These are phyloP conservation scores for Graphilbum fragrans DNA, from an alignment of 2,329 filamentous ascomycete species.

Conservation along the genomic window DNA sequence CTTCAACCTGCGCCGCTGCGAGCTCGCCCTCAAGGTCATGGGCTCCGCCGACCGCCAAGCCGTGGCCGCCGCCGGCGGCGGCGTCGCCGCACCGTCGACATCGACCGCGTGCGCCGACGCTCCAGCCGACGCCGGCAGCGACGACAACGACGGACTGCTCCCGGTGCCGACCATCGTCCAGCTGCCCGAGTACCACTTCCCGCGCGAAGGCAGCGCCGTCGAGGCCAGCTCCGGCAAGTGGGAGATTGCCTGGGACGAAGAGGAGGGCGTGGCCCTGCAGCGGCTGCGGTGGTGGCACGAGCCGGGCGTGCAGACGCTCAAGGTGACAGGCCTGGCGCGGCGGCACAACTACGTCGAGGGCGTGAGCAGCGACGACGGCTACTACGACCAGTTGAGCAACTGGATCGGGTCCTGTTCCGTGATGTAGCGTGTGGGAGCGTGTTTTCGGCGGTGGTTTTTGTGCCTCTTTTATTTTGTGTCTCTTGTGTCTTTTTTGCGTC, in stretches of 20 bases:
- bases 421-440: slow-evolving; percentile 27
- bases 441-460: too few species aligned
- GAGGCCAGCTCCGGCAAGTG: slow-evolving; percentile 79
- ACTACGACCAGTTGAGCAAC: slow-evolving; percentile 56
- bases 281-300: slow-evolving; percentile 86
- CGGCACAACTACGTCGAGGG: slow-evolving; percentile 44
- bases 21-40: slow-evolving; percentile 60
- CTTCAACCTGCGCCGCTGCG: slow-evolving; percentile 72
- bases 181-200: slow-evolving; percentile 87
- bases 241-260: slow-evolving; percentile 66
- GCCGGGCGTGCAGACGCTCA: slow-evolving; percentile 70
- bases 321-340: slow-evolving; percentile 60
- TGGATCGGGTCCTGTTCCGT: slow-evolving; percentile 36
- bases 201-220: slow-evolving; percentile 57
- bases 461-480: background rate
- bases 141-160: slow-evolving; percentile 1
- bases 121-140: background rate
- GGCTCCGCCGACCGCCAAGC: slow-evolving; percentile 15
- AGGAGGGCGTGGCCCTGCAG: slow-evolving; percentile 58
- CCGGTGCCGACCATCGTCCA: slow-evolving; percentile 63
- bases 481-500: background rate
- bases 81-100: background rate
- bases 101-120: background rate
- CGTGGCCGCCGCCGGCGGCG: background rate
- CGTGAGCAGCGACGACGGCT: slow-evolving; percentile 59